A percentile compares a stretch with the other conserved stretches of the same genome.
phyloP scores from a whole-genome alignment of 139 green algal genomes.

The Chlamydomonas asymmetrica region DNA sequence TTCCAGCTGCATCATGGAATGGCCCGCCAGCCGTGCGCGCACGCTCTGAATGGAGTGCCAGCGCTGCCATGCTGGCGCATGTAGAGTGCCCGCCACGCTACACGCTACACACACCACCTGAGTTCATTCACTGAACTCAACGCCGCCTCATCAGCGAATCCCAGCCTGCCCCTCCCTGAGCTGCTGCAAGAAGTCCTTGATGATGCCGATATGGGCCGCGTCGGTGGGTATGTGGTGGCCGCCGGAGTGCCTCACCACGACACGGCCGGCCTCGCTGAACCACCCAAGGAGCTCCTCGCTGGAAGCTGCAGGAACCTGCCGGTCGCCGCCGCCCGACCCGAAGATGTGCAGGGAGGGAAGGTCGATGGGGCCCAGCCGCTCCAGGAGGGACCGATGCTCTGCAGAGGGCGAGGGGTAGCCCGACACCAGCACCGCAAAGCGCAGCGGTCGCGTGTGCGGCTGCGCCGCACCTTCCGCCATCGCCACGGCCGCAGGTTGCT shows the following conservation, averaged over 20 bases:
- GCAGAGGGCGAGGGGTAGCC: constrained; percentile 20
- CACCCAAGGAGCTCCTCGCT: constrained; percentile 12
- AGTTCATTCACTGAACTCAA: too few relatives aligned
- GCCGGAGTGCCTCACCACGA: background rate
- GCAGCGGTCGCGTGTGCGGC: background rate
- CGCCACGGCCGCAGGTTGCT: background rate
- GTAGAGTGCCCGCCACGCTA: too few relatives aligned
- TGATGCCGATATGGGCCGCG: background rate
- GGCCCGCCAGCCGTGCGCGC: too few relatives aligned
- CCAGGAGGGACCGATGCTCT: constrained; percentile 22
- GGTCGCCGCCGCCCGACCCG: constrained; percentile 24
- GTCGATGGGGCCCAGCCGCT: background rate
- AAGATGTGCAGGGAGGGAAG: constrained; percentile 48
- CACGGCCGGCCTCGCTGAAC: background rate
- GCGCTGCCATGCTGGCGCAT: too few relatives aligned
- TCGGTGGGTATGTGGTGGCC: constrained; percentile 28
- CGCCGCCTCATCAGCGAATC: too few relatives aligned
- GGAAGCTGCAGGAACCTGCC: background rate
- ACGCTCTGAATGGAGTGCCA: too few relatives aligned
- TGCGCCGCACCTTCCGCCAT: background rate
- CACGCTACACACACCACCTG: too few relatives aligned
- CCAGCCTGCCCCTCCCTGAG: too few relatives aligned
- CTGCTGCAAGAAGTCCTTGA: constrained; percentile 25
- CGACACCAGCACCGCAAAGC: constrained; percentile 42
- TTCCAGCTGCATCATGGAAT: too few relatives aligned